Percentiles rank a stretch among this genome's conserved stretches.
phyloP scores from a whole-genome alignment of 2,329 filamentous ascomycete species.

The Samsoniella hepiali region DNA sequence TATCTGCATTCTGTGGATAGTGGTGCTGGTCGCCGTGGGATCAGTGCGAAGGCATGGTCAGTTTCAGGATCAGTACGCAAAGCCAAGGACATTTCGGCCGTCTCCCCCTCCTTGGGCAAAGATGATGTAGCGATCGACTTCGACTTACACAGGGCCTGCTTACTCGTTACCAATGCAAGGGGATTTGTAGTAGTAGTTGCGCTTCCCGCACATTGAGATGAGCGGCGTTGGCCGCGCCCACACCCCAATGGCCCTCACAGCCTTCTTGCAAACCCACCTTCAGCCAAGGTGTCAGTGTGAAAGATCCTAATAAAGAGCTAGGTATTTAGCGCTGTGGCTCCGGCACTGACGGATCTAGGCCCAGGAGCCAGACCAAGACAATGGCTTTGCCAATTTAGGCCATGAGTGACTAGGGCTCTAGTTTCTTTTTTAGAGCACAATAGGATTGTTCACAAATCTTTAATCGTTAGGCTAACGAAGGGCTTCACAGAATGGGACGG shows the following conservation, averaged over 20 bases:
- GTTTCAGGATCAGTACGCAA: background rate
- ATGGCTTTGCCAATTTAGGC: background rate
- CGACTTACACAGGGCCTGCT: background rate
- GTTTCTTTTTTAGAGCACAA: background rate
- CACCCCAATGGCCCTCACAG: background rate
- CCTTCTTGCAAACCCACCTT: background rate
- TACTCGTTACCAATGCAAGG: background rate
- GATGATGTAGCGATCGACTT: background rate
- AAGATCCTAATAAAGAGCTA: background rate
- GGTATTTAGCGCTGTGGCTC: slow-evolving; percentile 6
- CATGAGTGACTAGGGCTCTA: background rate
- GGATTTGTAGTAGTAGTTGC: background rate
- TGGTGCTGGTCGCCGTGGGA: background rate
- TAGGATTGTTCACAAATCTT: slow-evolving; percentile 12
- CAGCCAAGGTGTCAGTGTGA: background rate
- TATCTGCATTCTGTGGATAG: background rate
- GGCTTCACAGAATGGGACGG: background rate
- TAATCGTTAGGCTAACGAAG: background rate
- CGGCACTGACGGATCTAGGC: slow-evolving; percentile 11
- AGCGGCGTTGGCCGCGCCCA: background rate
- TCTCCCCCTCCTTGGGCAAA: background rate
- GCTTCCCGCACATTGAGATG: background rate
- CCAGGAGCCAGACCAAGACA: background rate
- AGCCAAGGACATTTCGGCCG: background rate
- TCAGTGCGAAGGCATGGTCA: background rate